Evolutionary conservation across 495 filamentous ascomycete species (phyloP), one percentile per base, ranked within the genome.

Genomic region (Hyaloscypha hepaticicola): DNA sequence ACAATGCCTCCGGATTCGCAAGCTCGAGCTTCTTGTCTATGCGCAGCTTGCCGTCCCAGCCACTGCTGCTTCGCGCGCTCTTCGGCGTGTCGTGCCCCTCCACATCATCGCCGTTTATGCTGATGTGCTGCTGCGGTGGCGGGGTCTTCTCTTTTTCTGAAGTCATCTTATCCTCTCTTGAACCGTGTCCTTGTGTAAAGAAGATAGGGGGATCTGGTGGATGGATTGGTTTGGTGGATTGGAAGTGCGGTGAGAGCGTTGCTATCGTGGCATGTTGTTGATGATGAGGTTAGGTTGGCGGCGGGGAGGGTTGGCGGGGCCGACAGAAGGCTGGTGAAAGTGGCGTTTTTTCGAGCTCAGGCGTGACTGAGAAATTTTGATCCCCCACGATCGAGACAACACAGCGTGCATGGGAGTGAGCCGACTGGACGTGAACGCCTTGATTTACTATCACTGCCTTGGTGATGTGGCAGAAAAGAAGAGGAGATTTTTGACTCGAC

Each of bases 31-130:
- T 82, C 49, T 76, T 83, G 58, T 89, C 85, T 11, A 91, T 74
- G 19, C 93, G 82, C 58, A 96, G 82, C 77, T 97, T 97, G 58
- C 93, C 93, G 77, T 96, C 93, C 93, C 93, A 97, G 60, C 93
- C 93, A 71, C 89, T 91, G 75, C 87, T 88, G 72, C 91, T 77
- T 63, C 73, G 77, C 3, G 68, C 65, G 24, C 49, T 65, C 31
- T 60, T 62, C 5, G 69, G 60, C n/a, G 55, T 65, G 34, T 69
- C 64, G 45, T 73, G 68, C 27, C 62, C 64, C n/a, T 69, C 66
- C 5, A 38, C 64, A 56, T 67, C 66, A 24, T 66, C 63, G 24
- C 24, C 50, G 28, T 72, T 66, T 51, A 69, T 66, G 33, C 61
- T 61, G 58, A 68, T 69, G 27, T 67, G 66, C n/a, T n/a, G n/a